Percentiles rank a stretch among this genome's conserved stretches.
phyloP scores from a whole-genome alignment of 768 basidiomycete genomes.

The Mycena latifolia region DNA sequence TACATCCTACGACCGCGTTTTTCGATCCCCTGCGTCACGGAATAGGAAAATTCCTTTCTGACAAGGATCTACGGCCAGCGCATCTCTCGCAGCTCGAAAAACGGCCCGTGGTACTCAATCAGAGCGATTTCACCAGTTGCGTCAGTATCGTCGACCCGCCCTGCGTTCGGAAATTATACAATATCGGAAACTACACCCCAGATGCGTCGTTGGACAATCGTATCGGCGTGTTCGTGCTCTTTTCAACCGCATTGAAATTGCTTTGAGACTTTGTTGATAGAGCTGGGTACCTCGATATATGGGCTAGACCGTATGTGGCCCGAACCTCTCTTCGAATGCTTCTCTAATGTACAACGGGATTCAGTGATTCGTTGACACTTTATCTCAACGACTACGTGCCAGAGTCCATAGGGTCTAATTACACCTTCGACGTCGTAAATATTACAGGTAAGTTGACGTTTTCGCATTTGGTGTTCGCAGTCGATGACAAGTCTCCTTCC shows the following conservation, averaged over 20 bases:
- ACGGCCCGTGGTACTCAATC: constrained; percentile 29
- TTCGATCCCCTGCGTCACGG: constrained; percentile 37
- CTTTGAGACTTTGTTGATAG: constrained; percentile 8
- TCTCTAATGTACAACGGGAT: too few relatives aligned
- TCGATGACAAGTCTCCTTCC: too few relatives aligned
- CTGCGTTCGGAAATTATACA: constrained; percentile 54
- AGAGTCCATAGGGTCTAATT: constrained; percentile 48
- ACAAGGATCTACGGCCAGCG: constrained; percentile 28
- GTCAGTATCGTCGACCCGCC: constrained; percentile 46
- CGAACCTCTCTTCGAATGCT: too few relatives aligned
- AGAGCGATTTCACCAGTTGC: constrained; percentile 48
- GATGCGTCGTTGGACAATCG: constrained; percentile 46
- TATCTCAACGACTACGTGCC: constrained; percentile 47
- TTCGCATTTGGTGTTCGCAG: too few relatives aligned
- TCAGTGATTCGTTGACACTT: constrained; percentile 46
- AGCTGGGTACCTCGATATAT: constrained; percentile 49
- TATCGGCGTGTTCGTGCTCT: constrained; percentile 46
- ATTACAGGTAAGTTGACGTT: constrained; percentile 42
- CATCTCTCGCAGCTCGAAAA: constrained; percentile 4
- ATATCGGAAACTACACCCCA: constrained; percentile 45
- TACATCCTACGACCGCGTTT: constrained; percentile 56
- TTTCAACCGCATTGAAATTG: not conserved
- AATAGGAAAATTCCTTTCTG: constrained; percentile 44
- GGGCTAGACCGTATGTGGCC: constrained; percentile 38
- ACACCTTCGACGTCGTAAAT: constrained; percentile 54